Base-by-base conservation (phyloP, 441 rosid genomes). In the Gossypium davidsonii region DNA sequence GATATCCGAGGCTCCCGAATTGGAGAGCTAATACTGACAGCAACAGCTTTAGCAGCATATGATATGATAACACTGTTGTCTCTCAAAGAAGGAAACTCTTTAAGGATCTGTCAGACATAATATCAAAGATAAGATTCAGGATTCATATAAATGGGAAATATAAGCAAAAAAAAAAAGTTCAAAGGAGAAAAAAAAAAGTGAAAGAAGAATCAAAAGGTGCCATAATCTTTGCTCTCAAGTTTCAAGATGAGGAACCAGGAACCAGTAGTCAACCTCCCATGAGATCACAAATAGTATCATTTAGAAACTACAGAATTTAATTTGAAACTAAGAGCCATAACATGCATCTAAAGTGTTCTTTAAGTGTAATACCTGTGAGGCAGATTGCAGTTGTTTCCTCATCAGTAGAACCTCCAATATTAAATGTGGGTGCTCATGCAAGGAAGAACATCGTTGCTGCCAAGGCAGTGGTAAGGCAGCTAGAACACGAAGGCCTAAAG, bases 401-500 rank as follows among this genome's bases (percentile, higher is more conserved):
- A 95, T 93, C 72, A 95, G 83, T 76, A 95, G 91, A 84, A 90
- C 97, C 89, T 95, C 99, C 76, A 95, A 73, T 78, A 95, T 95
- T 81, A 95, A 79, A 75, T 87, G 94, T 15, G 99, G 99, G 78
- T 91, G 88, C 89, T 95, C 99, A 73, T 95, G 99, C 83, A 95
- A 77, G 20, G 97, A 88, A 84, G 99, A 95, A 74, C 98, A 95
- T 72, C 97, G 88, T 83, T 95, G 99, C 83, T 93, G 99, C 99
- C 99, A 95, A 66, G 97, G 95, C 83, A 95, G 83, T 20, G 99
- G 99, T 83, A 95, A 83, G 71, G 99, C 90, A 83, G 98, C 96
- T 78, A 95, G 84, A 76, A 95, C 99, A 81, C 91, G 95, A 68
- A 95, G 90, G 80, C 98, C 99, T 81, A 95, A 88, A 74, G 99